These are phyloP conservation scores for Candida alai DNA, from an alignment of 805 yeast genomes.

Conservation along the genomic window DNA sequence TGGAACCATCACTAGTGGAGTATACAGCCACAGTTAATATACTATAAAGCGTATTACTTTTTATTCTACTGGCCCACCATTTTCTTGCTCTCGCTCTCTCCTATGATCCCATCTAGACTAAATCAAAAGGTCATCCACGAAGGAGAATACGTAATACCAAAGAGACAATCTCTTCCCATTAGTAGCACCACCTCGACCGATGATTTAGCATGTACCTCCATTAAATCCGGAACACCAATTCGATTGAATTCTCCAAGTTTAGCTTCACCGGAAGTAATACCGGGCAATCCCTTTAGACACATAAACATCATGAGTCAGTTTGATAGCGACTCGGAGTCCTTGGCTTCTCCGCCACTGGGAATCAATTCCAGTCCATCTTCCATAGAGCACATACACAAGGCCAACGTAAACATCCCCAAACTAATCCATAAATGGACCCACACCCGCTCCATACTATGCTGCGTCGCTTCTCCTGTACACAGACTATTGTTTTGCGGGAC, in stretches of 20 bases:
- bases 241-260: slow-evolving; percentile 20
- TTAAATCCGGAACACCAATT: slow-evolving; percentile 16
- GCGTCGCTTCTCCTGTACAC: slow-evolving; percentile 55
- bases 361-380: slow-evolving; percentile 6
- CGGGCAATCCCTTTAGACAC: no score
- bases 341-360: slow-evolving; percentile 3
- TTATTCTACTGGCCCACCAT: no score
- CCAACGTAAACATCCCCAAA: slow-evolving; percentile 21
- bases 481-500: slow-evolving; percentile 82
- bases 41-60: no score
- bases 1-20: no score
- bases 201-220: slow-evolving; percentile 9
- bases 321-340: slow-evolving; percentile 7
- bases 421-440: slow-evolving; percentile 75
- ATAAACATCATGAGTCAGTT: slow-evolving; percentile 1
- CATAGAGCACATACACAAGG: no score
- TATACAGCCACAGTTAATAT: no score
- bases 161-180: slow-evolving; percentile 26
- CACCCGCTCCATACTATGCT: slow-evolving; percentile 68
- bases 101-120: no score
- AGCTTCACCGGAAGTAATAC: neutral
- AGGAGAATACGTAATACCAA: slow-evolving; percentile 28
- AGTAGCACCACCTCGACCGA: slow-evolving; percentile 18
- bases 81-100: no score
- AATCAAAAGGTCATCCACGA: slow-evolving; percentile 26